Evolutionary conservation across 148 eudicot genomes (phyloP).

Genomic region (Cornus florida): DNA sequence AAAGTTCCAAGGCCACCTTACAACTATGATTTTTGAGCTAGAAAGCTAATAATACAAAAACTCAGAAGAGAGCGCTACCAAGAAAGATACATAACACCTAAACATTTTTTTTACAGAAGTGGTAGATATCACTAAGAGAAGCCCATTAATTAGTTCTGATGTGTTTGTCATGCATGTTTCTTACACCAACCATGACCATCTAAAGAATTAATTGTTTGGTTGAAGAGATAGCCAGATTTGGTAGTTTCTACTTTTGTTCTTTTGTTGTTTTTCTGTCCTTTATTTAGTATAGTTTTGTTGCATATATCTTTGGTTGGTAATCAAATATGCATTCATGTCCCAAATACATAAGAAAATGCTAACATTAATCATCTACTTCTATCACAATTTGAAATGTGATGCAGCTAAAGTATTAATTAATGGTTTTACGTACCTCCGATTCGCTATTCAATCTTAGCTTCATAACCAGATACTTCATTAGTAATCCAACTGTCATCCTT

Average conservation of each 20-base stretch:
- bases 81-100: slow-evolving; percentile 49
- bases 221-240: not conserved
- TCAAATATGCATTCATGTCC: not conserved
- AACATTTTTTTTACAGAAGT: slow-evolving; percentile 22
- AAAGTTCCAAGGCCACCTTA: not conserved
- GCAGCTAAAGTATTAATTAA: not conserved
- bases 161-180: slow-evolving; percentile 35
- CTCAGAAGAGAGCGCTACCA: slow-evolving; percentile 22
- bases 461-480: slow-evolving; percentile 77
- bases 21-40: not conserved
- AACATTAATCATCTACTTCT: not conserved
- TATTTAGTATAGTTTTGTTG: not conserved
- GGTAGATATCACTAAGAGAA: slow-evolving; percentile 8
- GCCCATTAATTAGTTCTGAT: slow-evolving; percentile 24
- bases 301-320: not conserved
- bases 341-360: too few relatives aligned
- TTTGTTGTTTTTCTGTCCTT: not conserved
- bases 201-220: not conserved
- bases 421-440: slow-evolving; percentile 61
- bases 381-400: not conserved
- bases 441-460: slow-evolving; percentile 80
- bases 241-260: not conserved
- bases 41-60: slow-evolving; percentile 20
- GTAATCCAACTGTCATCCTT: slow-evolving; percentile 68
- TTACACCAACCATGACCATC: slow-evolving; percentile 20